Conservation (phyloP, 306 rosid genomes). For the Oemleria cerasiformis region DNA sequence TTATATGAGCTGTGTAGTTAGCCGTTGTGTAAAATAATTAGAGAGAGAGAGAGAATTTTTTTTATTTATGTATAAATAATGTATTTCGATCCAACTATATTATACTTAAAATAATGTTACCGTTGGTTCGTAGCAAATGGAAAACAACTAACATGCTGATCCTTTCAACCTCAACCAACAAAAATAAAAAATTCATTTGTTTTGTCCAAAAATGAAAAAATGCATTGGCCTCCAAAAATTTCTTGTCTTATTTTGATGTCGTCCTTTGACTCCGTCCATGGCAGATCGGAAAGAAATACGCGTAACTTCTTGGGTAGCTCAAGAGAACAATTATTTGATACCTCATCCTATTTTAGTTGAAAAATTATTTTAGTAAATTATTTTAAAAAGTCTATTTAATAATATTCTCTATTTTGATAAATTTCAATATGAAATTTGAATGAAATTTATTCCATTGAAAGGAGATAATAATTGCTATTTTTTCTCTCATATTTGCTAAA, state of each 20-base stretch:
- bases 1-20: conserved; percentile 3
- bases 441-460: no score
- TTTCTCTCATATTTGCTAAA: no score
- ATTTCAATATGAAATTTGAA: no score
- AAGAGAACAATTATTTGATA: not conserved
- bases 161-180: conserved; percentile 21
- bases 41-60: conserved; percentile 17
- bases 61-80: not conserved
- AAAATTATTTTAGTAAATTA: no score
- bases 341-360: not conserved
- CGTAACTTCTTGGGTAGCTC: not conserved
- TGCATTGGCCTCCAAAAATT: conserved; percentile 7
- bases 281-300: not conserved
- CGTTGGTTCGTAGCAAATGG: conserved; percentile 43
- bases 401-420: no score
- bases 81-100: not conserved
- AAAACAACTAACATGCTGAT: conserved; percentile 36
- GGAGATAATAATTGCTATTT: no score
- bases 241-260: conserved; percentile 25
- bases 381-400: no score
- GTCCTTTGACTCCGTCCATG: conserved; percentile 2
- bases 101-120: conserved; percentile 8
- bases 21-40: conserved; percentile 23
- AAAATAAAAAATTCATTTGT: no score
- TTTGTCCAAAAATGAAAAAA: not conserved